A percentile compares a stretch with the other conserved stretches of the same genome.
Conservation (phyloP, 2,329 filamentous ascomycete species). For the Tolypocladium tropicale region DNA sequence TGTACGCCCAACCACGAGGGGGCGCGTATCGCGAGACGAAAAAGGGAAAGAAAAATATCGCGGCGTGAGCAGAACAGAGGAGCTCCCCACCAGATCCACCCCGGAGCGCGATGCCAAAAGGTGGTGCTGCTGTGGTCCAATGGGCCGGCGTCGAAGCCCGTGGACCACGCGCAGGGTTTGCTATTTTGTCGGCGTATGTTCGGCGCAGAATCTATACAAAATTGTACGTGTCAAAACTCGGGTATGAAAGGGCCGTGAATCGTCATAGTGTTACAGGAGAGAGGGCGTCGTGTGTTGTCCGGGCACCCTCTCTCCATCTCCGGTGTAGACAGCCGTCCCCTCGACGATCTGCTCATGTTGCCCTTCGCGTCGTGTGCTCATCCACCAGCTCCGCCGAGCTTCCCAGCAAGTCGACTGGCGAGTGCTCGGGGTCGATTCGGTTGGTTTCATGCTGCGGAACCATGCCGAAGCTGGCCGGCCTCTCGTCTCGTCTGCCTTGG, state of each 20-base stretch:
- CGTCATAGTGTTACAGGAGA: background rate
- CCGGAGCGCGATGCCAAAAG: background rate
- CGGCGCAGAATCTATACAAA: background rate
- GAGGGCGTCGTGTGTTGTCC: background rate
- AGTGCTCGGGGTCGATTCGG: conserved; percentile 38
- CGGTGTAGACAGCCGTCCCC: background rate
- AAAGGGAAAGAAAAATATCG: background rate
- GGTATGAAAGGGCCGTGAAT: background rate
- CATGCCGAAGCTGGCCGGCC: conserved; percentile 43
- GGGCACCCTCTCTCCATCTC: background rate
- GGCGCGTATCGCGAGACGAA: background rate
- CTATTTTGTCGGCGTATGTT: background rate
- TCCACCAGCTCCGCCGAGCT: conserved; percentile 48
- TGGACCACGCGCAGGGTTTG: background rate
- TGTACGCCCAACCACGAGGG: background rate
- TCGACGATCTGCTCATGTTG: background rate
- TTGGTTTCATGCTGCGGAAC: conserved; percentile 49
- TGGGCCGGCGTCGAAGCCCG: background rate
- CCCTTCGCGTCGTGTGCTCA: conserved; percentile 9
- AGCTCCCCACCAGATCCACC: background rate
- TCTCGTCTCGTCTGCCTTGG: conserved; percentile 28
- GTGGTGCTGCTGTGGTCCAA: background rate
- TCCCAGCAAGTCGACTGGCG: conserved; percentile 35
- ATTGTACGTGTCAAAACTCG: background rate
- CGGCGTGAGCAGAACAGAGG: background rate